Evolutionary conservation across 2,329 filamentous ascomycete genomes (phyloP).

Genomic region (Tolypocladium capitatum): DNA sequence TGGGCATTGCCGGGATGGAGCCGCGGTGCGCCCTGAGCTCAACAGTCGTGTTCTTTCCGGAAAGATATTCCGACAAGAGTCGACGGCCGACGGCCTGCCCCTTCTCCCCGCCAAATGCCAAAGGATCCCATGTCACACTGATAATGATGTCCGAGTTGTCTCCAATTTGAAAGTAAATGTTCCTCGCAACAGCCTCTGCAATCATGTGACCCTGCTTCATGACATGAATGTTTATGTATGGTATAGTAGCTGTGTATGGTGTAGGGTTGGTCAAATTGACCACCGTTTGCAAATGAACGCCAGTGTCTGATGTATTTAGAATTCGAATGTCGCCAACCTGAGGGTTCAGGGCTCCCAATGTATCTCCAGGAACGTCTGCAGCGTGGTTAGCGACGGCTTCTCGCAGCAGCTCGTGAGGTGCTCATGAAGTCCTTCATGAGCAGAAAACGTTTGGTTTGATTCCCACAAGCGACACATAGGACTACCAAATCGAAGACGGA

Average conservation of each 20-base stretch:
- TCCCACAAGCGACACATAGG: slow-evolving; percentile 6
- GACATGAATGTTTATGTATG: slow-evolving; percentile 65
- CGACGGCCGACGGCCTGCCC: slow-evolving; percentile 53
- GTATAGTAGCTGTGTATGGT: slow-evolving; percentile 69
- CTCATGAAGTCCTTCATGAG: background rate
- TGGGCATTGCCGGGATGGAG: slow-evolving; percentile 61
- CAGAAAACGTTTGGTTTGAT: background rate
- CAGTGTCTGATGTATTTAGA: slow-evolving; percentile 55
- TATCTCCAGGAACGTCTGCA: slow-evolving; percentile 45
- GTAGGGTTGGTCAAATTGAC: slow-evolving; percentile 88
- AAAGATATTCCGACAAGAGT: slow-evolving; percentile 74
- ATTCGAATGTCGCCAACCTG: slow-evolving; percentile 60
- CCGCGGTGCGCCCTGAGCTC: slow-evolving; percentile 57
- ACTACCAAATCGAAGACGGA: slow-evolving; percentile 46
- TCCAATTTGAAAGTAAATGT: slow-evolving; percentile 53
- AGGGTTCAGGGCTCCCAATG: slow-evolving; percentile 37
- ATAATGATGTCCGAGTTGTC: slow-evolving; percentile 59
- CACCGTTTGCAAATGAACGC: slow-evolving; percentile 55
- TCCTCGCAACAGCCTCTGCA: slow-evolving; percentile 56
- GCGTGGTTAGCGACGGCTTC: slow-evolving; percentile 19
- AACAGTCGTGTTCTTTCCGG: slow-evolving; percentile 72
- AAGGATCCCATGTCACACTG: slow-evolving; percentile 62
- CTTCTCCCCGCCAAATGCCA: slow-evolving; percentile 42
- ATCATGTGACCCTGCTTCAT: slow-evolving; percentile 60
- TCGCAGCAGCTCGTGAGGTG: slow-evolving; percentile 9